Percentiles rank a stretch among this genome's conserved stretches.
Conservation (phyloP, 2,329 filamentous ascomycete species). For the Aschersonia sp. region DNA sequence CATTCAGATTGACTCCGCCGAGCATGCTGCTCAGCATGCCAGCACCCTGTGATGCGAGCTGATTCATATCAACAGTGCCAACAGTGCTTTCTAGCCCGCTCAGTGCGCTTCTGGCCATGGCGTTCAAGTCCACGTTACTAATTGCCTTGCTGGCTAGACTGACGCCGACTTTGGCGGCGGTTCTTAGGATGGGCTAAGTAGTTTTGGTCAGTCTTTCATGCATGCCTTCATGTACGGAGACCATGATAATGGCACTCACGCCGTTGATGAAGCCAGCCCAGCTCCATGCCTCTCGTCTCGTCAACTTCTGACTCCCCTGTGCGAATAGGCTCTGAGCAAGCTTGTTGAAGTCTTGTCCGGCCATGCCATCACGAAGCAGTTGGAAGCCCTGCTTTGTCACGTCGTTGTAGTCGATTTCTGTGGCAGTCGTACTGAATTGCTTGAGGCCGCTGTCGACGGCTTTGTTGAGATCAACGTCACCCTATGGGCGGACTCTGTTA, state of each 20-base stretch:
- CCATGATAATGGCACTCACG: not conserved
- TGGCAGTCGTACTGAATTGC: not conserved
- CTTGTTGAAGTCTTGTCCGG: not conserved
- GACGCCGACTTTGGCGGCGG: not conserved
- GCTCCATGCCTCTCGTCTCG: not conserved
- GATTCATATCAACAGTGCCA: not conserved
- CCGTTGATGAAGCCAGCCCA: not conserved
- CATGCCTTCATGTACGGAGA: not conserved
- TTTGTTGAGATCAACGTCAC: conserved; percentile 1
- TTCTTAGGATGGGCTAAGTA: not conserved
- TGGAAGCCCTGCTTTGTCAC: not conserved
- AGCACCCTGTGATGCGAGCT: not conserved
- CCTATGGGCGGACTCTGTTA: not conserved
- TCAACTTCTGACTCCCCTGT: not conserved
- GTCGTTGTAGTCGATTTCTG: not conserved
- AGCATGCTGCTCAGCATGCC: not conserved
- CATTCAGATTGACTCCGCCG: not conserved
- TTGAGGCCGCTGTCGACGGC: not conserved
- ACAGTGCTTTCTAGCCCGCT: not conserved
- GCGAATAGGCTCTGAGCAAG: not conserved
- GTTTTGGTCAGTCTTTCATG: not conserved
- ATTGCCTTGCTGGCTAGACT: not conserved
- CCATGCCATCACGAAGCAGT: not conserved
- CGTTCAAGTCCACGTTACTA: not conserved
- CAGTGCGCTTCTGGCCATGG: not conserved